These are phyloP conservation scores for Rutidosis leptorrhynchoides DNA, from an alignment of 129 eudicot species.

Conservation along the genomic window DNA sequence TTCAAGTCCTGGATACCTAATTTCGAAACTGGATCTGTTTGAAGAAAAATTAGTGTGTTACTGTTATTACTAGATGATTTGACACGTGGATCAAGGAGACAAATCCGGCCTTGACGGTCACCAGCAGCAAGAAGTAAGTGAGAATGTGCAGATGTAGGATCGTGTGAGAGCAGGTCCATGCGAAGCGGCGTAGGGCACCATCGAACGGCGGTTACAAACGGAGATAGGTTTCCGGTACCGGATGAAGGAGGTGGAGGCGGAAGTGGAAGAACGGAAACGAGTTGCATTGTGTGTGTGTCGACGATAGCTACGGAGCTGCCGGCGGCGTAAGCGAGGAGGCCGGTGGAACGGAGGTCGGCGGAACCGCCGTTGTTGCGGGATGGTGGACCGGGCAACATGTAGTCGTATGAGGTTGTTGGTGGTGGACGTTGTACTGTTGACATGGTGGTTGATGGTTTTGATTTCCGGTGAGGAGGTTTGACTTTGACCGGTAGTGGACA, in stretches of 20 bases:
- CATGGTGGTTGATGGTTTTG: conserved; percentile 7
- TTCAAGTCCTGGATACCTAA: conserved; percentile 78
- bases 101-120: conserved; percentile 87
- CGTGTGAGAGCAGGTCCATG: conserved; percentile 38
- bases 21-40: conserved; percentile 40
- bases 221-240: conserved; percentile 26
- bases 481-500: background rate
- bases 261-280: conserved; percentile 40
- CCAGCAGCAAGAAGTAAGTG: conserved; percentile 82
- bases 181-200: conserved; percentile 38
- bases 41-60: conserved; percentile 37
- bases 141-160: conserved; percentile 46
- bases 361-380: conserved; percentile 37
- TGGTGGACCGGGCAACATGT: conserved; percentile 83
- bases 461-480: background rate
- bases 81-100: conserved; percentile 59
- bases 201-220: conserved; percentile 39
- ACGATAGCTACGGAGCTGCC: conserved; percentile 33
- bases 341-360: conserved; percentile 41
- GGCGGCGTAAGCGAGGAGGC: conserved; percentile 42
- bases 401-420: conserved; percentile 47
- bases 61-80: conserved; percentile 5
- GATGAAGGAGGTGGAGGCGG: conserved; percentile 26
- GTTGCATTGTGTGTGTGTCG: conserved; percentile 37
- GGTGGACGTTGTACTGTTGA: conserved; percentile 22